A percentile compares a stretch with the other conserved stretches of the same genome.
These are phyloP conservation scores for Lophium mytilinum DNA, from an alignment of 495 filamentous ascomycete genomes.

Conservation along the genomic window DNA sequence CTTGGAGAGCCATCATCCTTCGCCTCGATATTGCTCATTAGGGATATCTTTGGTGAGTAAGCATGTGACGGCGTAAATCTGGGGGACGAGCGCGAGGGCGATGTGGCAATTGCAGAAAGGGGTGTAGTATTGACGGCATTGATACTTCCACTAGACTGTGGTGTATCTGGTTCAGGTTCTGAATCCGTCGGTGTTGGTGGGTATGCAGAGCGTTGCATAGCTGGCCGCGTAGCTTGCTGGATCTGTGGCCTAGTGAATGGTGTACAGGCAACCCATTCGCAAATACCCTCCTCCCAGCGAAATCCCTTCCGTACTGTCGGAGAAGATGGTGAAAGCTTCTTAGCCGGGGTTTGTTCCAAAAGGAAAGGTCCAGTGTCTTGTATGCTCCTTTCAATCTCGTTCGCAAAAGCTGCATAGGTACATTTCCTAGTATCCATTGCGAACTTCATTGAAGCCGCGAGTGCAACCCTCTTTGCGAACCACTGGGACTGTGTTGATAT, in stretches of 20 bases:
- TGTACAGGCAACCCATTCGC: slow-evolving; percentile 24
- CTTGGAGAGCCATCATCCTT: neutral
- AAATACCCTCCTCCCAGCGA: slow-evolving; percentile 26
- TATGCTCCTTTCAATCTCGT: slow-evolving; percentile 16
- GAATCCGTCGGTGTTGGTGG: neutral
- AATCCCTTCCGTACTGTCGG: slow-evolving; percentile 12
- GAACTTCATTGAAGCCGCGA: slow-evolving; percentile 17
- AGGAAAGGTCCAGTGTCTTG: slow-evolving; percentile 7
- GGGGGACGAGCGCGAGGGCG: neutral
- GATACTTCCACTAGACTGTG: neutral
- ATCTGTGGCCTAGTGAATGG: slow-evolving; percentile 15
- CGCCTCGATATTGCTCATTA: neutral
- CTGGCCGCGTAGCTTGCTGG: neutral
- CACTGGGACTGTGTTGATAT: slow-evolving; percentile 9
- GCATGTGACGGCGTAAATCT: neutral
- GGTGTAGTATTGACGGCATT: neutral
- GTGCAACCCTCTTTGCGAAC: slow-evolving; percentile 15
- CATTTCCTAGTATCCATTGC: slow-evolving; percentile 12
- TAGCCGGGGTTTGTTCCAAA: neutral
- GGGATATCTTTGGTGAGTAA: neutral
- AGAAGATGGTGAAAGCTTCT: neutral
- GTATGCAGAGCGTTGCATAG: neutral
- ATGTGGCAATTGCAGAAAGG: neutral
- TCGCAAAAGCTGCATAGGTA: slow-evolving; percentile 10
- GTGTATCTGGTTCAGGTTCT: neutral